These are phyloP conservation scores for Bolboschoenoplectus hybrid DNA, from an alignment of 202 grass and related monocot species.

Conservation along the genomic window DNA sequence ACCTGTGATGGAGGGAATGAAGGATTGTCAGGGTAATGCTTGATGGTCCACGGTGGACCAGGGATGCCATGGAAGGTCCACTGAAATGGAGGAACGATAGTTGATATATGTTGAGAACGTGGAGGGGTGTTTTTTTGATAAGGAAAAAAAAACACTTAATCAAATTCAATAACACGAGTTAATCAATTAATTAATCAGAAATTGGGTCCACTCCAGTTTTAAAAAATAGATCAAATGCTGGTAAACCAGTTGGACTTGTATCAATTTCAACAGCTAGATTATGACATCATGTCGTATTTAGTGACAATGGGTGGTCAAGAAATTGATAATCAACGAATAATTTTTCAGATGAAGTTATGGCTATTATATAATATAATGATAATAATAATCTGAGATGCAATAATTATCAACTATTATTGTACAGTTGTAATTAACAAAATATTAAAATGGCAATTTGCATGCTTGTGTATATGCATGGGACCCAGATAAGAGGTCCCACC, in stretches of 20 bases:
- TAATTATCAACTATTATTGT: background rate
- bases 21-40: background rate
- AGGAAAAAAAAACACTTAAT: background rate
- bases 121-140: slow-evolving; percentile 8
- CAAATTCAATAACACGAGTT: background rate
- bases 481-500: background rate
- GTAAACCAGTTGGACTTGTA: background rate
- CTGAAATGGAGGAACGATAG: slow-evolving; percentile 20
- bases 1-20: slow-evolving; percentile 2
- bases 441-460: slow-evolving; percentile 1
- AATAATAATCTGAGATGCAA: background rate
- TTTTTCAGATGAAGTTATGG: background rate
- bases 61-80: slow-evolving; percentile 37
- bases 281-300: background rate
- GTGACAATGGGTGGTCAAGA: background rate
- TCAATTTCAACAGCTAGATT: background rate
- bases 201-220: background rate
- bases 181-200: slow-evolving; percentile 24
- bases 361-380: background rate
- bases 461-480: background rate
- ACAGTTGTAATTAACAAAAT: background rate
- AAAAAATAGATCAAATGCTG: background rate
- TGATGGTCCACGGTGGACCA: slow-evolving; percentile 34
- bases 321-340: background rate
- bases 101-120: slow-evolving; percentile 37